These are phyloP conservation scores for Juglanconis juglandina DNA, from an alignment of 2,329 filamentous ascomycete genomes.

Conservation along the genomic window DNA sequence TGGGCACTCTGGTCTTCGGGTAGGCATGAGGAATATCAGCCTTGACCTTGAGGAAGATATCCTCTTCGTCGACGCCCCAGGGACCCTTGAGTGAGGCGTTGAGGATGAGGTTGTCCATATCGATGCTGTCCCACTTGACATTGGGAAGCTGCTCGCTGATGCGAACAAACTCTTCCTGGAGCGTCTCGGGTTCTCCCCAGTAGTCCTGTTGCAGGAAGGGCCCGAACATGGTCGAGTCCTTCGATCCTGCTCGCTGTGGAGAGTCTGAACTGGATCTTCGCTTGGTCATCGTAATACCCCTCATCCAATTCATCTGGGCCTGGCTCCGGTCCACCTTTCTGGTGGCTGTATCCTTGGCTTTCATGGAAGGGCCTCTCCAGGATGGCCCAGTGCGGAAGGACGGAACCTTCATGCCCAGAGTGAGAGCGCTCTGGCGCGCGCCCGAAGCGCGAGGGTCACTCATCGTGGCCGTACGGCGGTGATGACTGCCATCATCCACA, in stretches of 20 bases:
- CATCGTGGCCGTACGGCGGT: constrained; percentile 60
- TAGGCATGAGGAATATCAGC: constrained; percentile 59
- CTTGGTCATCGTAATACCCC: constrained; percentile 62
- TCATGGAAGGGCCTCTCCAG: constrained; percentile 59
- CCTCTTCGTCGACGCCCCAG: constrained; percentile 55
- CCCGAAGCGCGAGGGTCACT: constrained; percentile 52
- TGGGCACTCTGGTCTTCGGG: constrained; percentile 54
- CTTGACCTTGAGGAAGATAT: constrained; percentile 60
- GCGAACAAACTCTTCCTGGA: constrained; percentile 63
- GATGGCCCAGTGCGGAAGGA: constrained; percentile 35
- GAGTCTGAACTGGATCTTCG: constrained; percentile 43
- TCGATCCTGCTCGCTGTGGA: constrained; percentile 47
- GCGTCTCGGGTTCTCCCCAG: constrained; percentile 59
- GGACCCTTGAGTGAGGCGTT: constrained; percentile 62
- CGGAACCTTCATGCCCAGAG: constrained; percentile 35
- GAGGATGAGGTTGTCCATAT: constrained; percentile 58
- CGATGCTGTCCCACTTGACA: constrained; percentile 61
- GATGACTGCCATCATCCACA: constrained; percentile 56
- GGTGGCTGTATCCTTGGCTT: constrained; percentile 43
- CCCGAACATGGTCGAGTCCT: constrained; percentile 50
- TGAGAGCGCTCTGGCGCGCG: constrained; percentile 38
- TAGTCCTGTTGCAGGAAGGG: constrained; percentile 51
- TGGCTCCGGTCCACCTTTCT: constrained; percentile 45
- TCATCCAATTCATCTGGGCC: constrained; percentile 67
- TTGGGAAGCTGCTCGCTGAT: constrained; percentile 61